Evolutionary conservation across 2,329 filamentous ascomycete genomes (phyloP).

Genomic region (Aspergillus niger): DNA sequence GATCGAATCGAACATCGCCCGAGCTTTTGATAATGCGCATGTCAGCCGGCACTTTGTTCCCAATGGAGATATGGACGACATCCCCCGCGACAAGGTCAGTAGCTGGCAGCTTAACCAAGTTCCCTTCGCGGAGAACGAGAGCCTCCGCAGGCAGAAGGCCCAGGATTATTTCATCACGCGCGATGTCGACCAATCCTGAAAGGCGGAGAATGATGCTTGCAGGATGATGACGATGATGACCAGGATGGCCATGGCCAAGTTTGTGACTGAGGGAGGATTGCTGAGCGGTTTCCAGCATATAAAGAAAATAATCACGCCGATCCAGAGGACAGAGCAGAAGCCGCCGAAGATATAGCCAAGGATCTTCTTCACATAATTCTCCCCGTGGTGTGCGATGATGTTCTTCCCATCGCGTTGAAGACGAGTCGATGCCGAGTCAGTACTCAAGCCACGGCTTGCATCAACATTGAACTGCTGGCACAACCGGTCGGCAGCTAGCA

Average conservation of each 20-base stretch:
- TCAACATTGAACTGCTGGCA: slow-evolving; percentile 63
- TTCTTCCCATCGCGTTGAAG: slow-evolving; percentile 68
- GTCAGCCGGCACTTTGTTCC: slow-evolving; percentile 75
- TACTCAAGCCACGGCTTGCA: slow-evolving; percentile 60
- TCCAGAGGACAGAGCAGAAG: slow-evolving; percentile 72
- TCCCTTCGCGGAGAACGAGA: slow-evolving; percentile 65
- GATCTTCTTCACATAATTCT: slow-evolving; percentile 60
- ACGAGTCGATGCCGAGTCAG: slow-evolving; percentile 58
- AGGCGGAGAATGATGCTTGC: slow-evolving; percentile 69
- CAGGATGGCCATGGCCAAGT: slow-evolving; percentile 72
- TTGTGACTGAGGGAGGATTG: slow-evolving; percentile 68
- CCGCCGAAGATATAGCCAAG: slow-evolving; percentile 75
- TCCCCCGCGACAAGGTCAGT: slow-evolving; percentile 73
- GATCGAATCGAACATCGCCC: slow-evolving; percentile 71
- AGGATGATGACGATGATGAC: slow-evolving; percentile 70
- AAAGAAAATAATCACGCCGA: slow-evolving; percentile 72
- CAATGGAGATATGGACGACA: slow-evolving; percentile 67
- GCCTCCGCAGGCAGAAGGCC: slow-evolving; percentile 74
- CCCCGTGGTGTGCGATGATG: slow-evolving; percentile 65
- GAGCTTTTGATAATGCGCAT: slow-evolving; percentile 70
- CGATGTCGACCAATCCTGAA: slow-evolving; percentile 74
- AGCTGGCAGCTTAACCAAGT: slow-evolving; percentile 54
- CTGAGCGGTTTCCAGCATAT: slow-evolving; percentile 76
- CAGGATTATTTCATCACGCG: slow-evolving; percentile 77
- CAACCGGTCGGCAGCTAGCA: slow-evolving; percentile 58